Evolutionary conservation across 176 grass and related monocot species (phyloP), one percentile per base, ranked within the genome.

Genomic region (Zizania latifolia): DNA sequence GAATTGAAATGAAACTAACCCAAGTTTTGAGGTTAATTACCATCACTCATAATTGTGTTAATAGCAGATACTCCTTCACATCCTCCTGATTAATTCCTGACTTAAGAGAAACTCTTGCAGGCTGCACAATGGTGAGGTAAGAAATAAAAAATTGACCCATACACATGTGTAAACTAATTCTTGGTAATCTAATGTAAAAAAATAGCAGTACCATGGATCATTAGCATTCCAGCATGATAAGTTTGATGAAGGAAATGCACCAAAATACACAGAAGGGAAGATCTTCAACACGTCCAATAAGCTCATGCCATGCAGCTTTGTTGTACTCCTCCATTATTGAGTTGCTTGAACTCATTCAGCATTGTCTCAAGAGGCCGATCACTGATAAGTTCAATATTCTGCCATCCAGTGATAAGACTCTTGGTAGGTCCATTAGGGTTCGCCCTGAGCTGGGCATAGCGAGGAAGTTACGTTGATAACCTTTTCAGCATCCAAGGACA

Each of bases 281-380:
- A 16, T 89, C 95, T 35, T 99, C 95, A 62, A 94, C 95, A 8
- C 86, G 83, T 62, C 92, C 95, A 55, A 99, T 99, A 65, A 99
- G 91, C 75, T 99, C 95, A 70, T 94, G 84, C 95, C 95, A 99
- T 71, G 95, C 95, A 67, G 80, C 84, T 92, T 90, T 94, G 70
- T 92, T 85, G 58, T 99, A 99, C 77, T 99, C 95, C 89, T 99
- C 91, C 95, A 99, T 94, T 77, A 99, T 92, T 48, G 95, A 99
- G 79, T 63, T 89, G 82, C 85, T 92, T 99, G 76, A 99, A 99
- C 43, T 99, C 95, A 8, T 80, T 87, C 58, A 94, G 76, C 95
- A 99, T 99, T 8, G 75, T 99, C 65, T 92, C 89, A 4, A 99
- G 73, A 74, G 92, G 91, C n/a, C 95, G 85, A 64, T 94, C 95